Evolutionary conservation across 331 rosid genomes (phyloP).

Genomic region (Dryas integrifolia): DNA sequence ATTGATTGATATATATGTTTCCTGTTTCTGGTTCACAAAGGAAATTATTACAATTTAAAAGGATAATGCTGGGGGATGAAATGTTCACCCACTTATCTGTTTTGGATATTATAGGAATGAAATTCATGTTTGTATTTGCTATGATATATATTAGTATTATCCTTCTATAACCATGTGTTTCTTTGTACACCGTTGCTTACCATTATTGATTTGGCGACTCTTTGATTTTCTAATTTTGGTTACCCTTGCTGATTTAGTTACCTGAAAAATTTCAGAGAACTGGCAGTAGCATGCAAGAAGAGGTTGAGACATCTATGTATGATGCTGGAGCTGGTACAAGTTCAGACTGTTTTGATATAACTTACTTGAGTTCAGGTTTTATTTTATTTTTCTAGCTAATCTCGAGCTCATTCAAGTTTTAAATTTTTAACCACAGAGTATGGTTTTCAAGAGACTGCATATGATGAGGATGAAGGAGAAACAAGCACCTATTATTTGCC

Average conservation of each 20-base stretch:
- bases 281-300: constrained; percentile 75
- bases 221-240: background rate
- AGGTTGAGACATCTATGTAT: constrained; percentile 75
- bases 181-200: background rate
- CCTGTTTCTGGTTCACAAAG: constrained; percentile 1
- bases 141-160: background rate
- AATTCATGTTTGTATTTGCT: background rate
- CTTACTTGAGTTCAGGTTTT: background rate
- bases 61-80: constrained; percentile 5
- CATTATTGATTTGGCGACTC: background rate
- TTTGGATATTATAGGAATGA: background rate
- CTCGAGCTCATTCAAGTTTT: constrained; percentile 24
- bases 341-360: constrained; percentile 20
- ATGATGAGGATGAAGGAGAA: constrained; percentile 89
- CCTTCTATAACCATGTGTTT: background rate
- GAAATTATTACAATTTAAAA: background rate
- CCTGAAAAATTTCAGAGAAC: constrained; percentile 58
- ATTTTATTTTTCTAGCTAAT: constrained; percentile 19
- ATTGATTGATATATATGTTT: constrained; percentile 4
- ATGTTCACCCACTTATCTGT: background rate
- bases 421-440: constrained; percentile 39
- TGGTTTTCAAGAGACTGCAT: constrained; percentile 57
- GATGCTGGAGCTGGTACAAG: constrained; percentile 71
- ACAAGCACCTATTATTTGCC: constrained; percentile 54
- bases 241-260: constrained; percentile 25